Evolutionary conservation across 805 yeast genomes (phyloP), one percentile per base, ranked within the genome.

Genomic region (Brettanomyces custersianus): DNA sequence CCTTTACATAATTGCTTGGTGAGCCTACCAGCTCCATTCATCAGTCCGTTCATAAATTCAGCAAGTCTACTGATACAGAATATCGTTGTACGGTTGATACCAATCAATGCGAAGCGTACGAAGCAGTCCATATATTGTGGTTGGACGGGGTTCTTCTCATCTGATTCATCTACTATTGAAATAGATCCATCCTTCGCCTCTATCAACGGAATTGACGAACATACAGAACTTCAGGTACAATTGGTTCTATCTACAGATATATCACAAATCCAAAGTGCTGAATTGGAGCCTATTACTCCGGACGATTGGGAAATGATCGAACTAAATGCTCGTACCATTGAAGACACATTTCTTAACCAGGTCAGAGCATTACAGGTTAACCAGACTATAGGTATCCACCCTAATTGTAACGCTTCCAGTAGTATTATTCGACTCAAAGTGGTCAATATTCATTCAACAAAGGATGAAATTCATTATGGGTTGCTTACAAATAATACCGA

Each of bases 221-320:
- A 58, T 19, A 53, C 65, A 7, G 52, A 43, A 16, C 51, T 73
- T 3, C 54, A 60, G 2, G 40, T 81, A 27, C 63, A 59, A 25
- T 51, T 80, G 35, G 67, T 70, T 37, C 62, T 73, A 11, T 63
- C 71, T 5, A 24, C 16, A 23, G 9, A 32, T 16, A 15, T 29
- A 22, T 9, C n/a, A 18, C 66, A 58, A 28, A 74, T 86, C 1
- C 62, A 66, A 5, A 72, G 76, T 4, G 77, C 88, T 3, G 77
- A 73, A 48, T 66, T 90, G 30, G 95, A 84, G 48, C 97, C 97
- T 0, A 58, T 71, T 15, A 68, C 84, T 0, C 56, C 77, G 2
- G 68, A 80, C 4, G 98, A 90, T 52, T 90, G 96, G 96, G 96
- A 88, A 45, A 62, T 84, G 20, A 82, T 87, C 3, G 95, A 88